Conservation (phyloP, 306 rosid species). For the Pachyrhizus erosus region DNA sequence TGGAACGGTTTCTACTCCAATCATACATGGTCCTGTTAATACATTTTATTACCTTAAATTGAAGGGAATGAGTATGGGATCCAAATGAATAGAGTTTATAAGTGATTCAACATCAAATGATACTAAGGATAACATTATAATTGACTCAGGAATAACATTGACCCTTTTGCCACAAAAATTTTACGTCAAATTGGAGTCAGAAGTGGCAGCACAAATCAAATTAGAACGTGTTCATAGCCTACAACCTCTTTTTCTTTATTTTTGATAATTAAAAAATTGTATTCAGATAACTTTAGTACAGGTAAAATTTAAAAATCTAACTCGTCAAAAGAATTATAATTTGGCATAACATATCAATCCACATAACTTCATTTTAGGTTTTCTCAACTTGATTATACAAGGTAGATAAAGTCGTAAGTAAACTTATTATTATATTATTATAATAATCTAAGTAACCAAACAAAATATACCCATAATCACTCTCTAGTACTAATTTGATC, state of each 20-base stretch:
- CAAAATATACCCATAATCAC: no score
- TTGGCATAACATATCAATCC: no score
- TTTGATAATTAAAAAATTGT: no score
- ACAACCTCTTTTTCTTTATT: no score
- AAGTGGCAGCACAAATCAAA: not conserved
- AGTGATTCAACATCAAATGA: not conserved
- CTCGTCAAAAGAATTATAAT: no score
- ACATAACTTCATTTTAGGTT: no score
- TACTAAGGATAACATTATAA: not conserved
- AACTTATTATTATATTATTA: no score
- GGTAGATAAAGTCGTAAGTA: no score
- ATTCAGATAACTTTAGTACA: no score
- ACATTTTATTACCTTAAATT: slow-evolving; percentile 1
- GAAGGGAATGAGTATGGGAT: not conserved
- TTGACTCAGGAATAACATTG: not conserved
- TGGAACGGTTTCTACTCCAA: not conserved
- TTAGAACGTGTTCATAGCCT: not conserved
- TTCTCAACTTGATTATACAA: no score
- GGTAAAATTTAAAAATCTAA: not conserved
- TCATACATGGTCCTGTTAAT: not conserved
- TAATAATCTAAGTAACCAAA: no score
- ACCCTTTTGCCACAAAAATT: not conserved
- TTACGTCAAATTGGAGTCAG: not conserved
- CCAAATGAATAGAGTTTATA: not conserved
- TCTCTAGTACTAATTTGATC: no score